Evolutionary conservation across 306 rosid genomes (phyloP), one percentile per base, ranked within the genome.

Genomic region (Cicer yamashitae): DNA sequence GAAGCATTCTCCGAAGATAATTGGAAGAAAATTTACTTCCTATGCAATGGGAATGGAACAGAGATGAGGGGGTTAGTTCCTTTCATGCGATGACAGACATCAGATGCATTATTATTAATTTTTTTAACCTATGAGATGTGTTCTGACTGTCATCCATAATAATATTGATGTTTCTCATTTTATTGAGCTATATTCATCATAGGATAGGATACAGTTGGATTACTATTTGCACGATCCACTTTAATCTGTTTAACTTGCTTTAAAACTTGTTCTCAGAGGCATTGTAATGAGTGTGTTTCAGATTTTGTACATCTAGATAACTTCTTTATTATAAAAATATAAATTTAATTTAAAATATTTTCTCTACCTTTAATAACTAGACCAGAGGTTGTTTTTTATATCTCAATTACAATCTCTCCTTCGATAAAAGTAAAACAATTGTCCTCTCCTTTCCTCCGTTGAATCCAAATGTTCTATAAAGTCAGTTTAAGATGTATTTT

Each of bases 41-140:
- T 94, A 75, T 76, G 93, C 20, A 90, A 90, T 72, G 98, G 97
- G 82, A 94, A 94, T 82, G 98, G 97, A 80, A 66, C 92, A 64
- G 98, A 94, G 83, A 87, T 94, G 83, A 89, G 98, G 83, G 87
- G 91, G 62, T 77, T 94, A 72, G 82, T 79, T 73, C 93, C 98
- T 57, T 85, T 88, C 75, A 94, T 91, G 98, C 84, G 82, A 67
- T 86, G 82, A 85, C 78, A 15, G 43, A 64, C 83, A 65, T 38
- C 70, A 59, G n/a, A 67, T 52, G 77, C 58, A 64, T 67, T 65
- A 14, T 12, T 41, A 41, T 39, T 43, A 10, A 38, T 13, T 34
- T 50, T 38, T 43, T 34, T 15, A 46, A 75, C 58, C 45, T 74
- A 4, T 22, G 70, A 37, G 59, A 67, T 75, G 53, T 45, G 54